phyloP scores from a whole-genome alignment of 2,329 filamentous ascomycete species.

The Fusarium anguioides region DNA sequence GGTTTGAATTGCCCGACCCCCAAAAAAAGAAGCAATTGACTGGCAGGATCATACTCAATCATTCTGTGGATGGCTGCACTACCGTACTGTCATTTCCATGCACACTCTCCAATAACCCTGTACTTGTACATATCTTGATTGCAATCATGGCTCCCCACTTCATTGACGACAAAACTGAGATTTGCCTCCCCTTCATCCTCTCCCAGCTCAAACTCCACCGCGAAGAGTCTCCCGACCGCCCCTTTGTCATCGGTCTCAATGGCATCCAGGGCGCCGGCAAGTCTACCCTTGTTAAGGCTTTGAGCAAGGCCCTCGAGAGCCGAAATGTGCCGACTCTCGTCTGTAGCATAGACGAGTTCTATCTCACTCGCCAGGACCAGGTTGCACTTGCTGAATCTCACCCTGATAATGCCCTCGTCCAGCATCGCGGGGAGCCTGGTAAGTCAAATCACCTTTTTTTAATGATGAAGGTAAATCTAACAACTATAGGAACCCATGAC shows the following conservation, averaged over 20 bases:
- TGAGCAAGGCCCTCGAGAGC: slow-evolving; percentile 70
- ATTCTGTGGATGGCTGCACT: slow-evolving; percentile 32
- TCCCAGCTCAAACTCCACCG: slow-evolving; percentile 66
- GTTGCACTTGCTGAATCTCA: slow-evolving; percentile 71
- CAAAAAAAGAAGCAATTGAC: slow-evolving; percentile 29
- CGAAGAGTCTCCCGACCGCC: slow-evolving; percentile 57
- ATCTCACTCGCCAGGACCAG: slow-evolving; percentile 79
- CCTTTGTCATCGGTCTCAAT: slow-evolving; percentile 87
- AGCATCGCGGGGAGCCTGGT: slow-evolving; percentile 85
- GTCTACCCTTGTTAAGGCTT: slow-evolving; percentile 81
- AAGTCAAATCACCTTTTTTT: slow-evolving; percentile 14
- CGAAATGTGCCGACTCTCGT: slow-evolving; percentile 73
- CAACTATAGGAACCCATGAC: slow-evolving; percentile 72
- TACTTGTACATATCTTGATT: slow-evolving; percentile 18
- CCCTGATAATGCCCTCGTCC: slow-evolving; percentile 78
- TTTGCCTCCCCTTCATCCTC: slow-evolving; percentile 82
- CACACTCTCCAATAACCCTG: slow-evolving; percentile 10
- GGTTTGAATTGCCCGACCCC: slow-evolving; percentile 31
- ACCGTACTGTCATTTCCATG: slow-evolving; percentile 16
- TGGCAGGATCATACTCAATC: slow-evolving; percentile 21
- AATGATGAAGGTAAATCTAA: slow-evolving; percentile 2
- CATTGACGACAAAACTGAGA: slow-evolving; percentile 80
- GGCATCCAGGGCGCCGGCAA: slow-evolving; percentile 94
- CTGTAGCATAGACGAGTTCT: slow-evolving; percentile 90
- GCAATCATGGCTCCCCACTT: slow-evolving; percentile 55